Evolutionary conservation across 2,329 filamentous ascomycete species (phyloP).

Genomic region (Penicillium brevicompactum): DNA sequence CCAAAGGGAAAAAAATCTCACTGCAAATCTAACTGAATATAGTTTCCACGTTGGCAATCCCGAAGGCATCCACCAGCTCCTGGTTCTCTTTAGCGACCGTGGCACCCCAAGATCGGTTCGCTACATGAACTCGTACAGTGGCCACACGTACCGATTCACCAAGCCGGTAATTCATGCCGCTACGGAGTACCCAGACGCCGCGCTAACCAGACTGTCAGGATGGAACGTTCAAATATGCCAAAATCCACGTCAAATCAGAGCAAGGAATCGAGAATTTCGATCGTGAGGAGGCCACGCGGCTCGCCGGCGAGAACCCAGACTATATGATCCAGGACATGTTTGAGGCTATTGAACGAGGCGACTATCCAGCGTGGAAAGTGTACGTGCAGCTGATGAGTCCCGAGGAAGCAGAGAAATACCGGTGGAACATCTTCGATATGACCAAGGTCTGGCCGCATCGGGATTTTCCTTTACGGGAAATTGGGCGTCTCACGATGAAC

Average conservation of each 20-base stretch:
- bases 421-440: slow-evolving; percentile 80
- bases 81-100: slow-evolving; percentile 64
- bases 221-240: slow-evolving; percentile 63
- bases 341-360: slow-evolving; percentile 70
- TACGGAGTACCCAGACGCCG: too few species aligned
- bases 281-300: slow-evolving; percentile 70
- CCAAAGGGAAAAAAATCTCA: too few species aligned
- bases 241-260: slow-evolving; percentile 52
- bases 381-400: slow-evolving; percentile 75
- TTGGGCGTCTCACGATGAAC: slow-evolving; percentile 77
- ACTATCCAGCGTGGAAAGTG: slow-evolving; percentile 74
- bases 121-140: slow-evolving; percentile 65
- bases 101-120: slow-evolving; percentile 64
- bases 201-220: slow-evolving; percentile 39
- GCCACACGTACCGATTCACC: slow-evolving; percentile 65
- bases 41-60: slow-evolving; percentile 58
- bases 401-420: slow-evolving; percentile 70
- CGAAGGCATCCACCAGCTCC: slow-evolving; percentile 62
- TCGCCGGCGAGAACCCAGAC: slow-evolving; percentile 72
- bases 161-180: slow-evolving; percentile 49
- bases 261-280: slow-evolving; percentile 53
- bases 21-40: too few species aligned
- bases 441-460: slow-evolving; percentile 84
- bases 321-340: slow-evolving; percentile 75
- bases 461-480: slow-evolving; percentile 69